phyloP scores from a whole-genome alignment of 2,329 filamentous ascomycete genomes.

The Lomentospora prolificans region DNA sequence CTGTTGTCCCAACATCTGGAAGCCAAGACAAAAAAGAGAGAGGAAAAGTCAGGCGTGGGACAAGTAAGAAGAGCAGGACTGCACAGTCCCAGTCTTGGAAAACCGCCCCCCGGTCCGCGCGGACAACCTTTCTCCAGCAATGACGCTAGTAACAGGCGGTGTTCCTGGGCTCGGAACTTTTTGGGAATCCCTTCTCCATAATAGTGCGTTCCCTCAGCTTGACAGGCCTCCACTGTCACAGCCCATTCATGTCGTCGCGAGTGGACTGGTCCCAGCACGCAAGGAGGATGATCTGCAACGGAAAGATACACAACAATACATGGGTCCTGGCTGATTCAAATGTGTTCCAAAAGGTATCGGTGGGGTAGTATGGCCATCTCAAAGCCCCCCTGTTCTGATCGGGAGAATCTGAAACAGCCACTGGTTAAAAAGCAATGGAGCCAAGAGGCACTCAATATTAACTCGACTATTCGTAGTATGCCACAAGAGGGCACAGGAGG shows the following conservation, averaged over 20 bases:
- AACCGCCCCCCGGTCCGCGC: too few species aligned
- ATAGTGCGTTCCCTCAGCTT: neutral
- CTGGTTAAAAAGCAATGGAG: slow-evolving; percentile 6
- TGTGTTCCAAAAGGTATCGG: neutral
- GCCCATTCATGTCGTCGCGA: neutral
- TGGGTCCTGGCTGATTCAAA: neutral
- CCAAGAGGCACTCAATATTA: slow-evolving; percentile 5
- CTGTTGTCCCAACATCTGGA: too few species aligned
- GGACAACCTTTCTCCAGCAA: too few species aligned
- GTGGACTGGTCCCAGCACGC: neutral
- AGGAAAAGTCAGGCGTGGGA: too few species aligned
- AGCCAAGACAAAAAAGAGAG: too few species aligned
- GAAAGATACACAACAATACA: neutral
- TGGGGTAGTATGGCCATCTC: neutral
- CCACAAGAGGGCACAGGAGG: neutral
- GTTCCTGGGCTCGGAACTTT: too few species aligned
- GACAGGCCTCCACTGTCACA: neutral
- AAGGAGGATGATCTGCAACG: neutral
- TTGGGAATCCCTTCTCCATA: neutral
- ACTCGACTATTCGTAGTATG: neutral
- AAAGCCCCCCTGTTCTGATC: slow-evolving; percentile 7
- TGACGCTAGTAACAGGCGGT: too few species aligned
- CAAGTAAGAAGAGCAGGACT: too few species aligned
- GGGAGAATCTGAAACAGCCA: slow-evolving; percentile 9
- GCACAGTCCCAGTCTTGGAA: too few species aligned